Base-by-base conservation (phyloP, 768 basidiomycete genomes). In the Termitomyces heimii region DNA sequence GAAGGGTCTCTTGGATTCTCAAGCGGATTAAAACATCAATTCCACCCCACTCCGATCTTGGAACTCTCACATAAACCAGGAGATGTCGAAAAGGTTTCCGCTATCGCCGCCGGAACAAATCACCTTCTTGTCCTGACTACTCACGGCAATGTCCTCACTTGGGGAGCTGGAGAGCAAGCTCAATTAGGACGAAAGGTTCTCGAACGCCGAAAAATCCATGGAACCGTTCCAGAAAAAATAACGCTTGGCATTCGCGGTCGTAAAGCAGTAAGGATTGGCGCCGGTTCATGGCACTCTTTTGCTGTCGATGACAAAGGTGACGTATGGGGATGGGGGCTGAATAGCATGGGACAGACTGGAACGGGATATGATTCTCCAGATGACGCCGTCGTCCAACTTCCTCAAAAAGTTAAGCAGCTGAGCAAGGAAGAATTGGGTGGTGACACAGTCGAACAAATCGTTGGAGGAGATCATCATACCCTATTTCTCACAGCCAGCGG, bases 311-410 rank as follows among this genome's bases (percentile, higher is more conserved):
- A 88, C 53, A 73, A 77, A 6, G 94, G 93, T 29, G 82, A 80
- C 49, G 89, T 96, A 9, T 98, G 88, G 86, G 93, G 84, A 13
- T 98, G 96, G 96, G 96, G 96, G n/a, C 76, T 94, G 58, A 97
- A 98, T 70, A 91, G 77, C 71, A 89, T 81, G 86, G 94, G 88
- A 29, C 90, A 92, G 70, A 84, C 83, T 1, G 90, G 89, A 32
- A 85, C 88, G 0, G 80, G 80, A 5, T 76, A 71, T 58, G 65
- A 67, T 12, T 72, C 77, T 9, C 62, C 70, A 14, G 80, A 79
- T 46, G 78, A 80, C 58, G 64, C 72, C 47, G 75, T 86, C 54
- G 80, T 92, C 14, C 79, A 81, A 56, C 71, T 81, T 0, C 91
- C 91, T 1, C 79, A 75, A 62, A 82, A 78, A 54, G 83, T 94